These are phyloP conservation scores for Geotrichum reessii DNA, from an alignment of 1,139 yeast genomes.

Conservation along the genomic window DNA sequence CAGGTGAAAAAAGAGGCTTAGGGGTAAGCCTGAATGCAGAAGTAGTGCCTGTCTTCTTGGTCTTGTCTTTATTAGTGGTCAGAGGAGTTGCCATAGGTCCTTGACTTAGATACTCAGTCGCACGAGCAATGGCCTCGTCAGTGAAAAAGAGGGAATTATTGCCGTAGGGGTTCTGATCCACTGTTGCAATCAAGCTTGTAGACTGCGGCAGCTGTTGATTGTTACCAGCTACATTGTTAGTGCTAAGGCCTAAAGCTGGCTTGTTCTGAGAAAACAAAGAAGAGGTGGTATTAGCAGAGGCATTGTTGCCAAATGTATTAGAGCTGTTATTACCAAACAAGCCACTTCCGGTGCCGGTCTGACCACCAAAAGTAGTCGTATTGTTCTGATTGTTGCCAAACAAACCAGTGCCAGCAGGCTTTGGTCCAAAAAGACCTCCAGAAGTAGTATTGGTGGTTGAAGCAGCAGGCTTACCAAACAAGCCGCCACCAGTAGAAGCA, in stretches of 20 bases:
- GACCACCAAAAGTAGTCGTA: constrained; percentile 12
- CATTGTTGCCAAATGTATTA: constrained; percentile 21
- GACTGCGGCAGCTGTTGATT: background rate
- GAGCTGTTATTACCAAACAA: constrained; percentile 32
- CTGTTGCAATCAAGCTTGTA: constrained; percentile 38
- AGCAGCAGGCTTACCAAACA: constrained; percentile 29
- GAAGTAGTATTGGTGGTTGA: constrained; percentile 21
- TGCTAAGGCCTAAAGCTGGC: background rate
- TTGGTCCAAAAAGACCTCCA: constrained; percentile 17
- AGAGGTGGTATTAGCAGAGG: background rate
- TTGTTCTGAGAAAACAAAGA: constrained; percentile 2
- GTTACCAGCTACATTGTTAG: background rate
- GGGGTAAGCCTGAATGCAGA: constrained; percentile 62
- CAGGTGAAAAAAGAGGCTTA: constrained; percentile 36
- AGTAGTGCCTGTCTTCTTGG: constrained; percentile 52
- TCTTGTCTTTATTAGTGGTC: constrained; percentile 35
- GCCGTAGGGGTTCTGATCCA: constrained; percentile 67
- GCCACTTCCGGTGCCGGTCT: constrained; percentile 19
- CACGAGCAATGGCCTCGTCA: constrained; percentile 34
- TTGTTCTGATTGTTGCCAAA: constrained; percentile 25
- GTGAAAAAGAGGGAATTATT: constrained; percentile 57
- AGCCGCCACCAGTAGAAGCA: constrained; percentile 23
- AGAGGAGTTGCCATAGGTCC: constrained; percentile 55
- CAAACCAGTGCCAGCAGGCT: constrained; percentile 22
- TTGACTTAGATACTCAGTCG: constrained; percentile 32